phyloP scores from a whole-genome alignment of 1,284 basidiomycete genomes.

The Apiotrichum akiyoshidainum region DNA sequence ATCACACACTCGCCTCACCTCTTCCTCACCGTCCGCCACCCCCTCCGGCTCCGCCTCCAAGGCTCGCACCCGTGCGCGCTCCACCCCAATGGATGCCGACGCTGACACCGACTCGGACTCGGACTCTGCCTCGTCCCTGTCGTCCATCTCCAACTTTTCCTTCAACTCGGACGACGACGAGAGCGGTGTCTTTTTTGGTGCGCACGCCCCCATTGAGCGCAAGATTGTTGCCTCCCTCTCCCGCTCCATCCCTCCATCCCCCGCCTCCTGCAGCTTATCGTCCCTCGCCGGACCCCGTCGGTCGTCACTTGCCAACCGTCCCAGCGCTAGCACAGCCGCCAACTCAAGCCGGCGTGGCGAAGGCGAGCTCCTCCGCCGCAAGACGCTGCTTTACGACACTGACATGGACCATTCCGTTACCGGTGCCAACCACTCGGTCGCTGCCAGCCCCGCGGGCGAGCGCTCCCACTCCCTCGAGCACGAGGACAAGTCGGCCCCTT shows the following conservation, averaged over 20 bases:
- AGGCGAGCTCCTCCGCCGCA: constrained; percentile 34
- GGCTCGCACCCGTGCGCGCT: too few relatives aligned
- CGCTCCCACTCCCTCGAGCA: background rate
- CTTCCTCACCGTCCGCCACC: too few relatives aligned
- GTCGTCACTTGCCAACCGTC: constrained; percentile 8
- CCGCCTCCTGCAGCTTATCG: constrained; percentile 4
- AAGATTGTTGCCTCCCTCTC: constrained; percentile 30
- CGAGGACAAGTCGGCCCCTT: too few relatives aligned
- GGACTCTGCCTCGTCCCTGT: background rate
- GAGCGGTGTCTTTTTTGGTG: constrained; percentile 38
- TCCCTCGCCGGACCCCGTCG: background rate
- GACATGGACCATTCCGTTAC: too few relatives aligned
- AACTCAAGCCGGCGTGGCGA: constrained; percentile 26
- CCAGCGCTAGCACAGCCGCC: too few relatives aligned
- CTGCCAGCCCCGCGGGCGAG: too few relatives aligned
- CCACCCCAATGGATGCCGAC: background rate
- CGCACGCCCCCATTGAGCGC: constrained; percentile 25
- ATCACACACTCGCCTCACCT: too few relatives aligned
- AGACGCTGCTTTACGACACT: constrained; percentile 24
- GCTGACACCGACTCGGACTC: background rate
- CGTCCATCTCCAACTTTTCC: constrained; percentile 10
- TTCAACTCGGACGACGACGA: constrained; percentile 27
- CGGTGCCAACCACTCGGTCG: too few relatives aligned
- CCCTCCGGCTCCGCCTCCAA: too few relatives aligned
- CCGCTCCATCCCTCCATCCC: constrained; percentile 9